Base-by-base conservation (phyloP, 352 stramenopile species). In the Lagenidium giganteum region DNA sequence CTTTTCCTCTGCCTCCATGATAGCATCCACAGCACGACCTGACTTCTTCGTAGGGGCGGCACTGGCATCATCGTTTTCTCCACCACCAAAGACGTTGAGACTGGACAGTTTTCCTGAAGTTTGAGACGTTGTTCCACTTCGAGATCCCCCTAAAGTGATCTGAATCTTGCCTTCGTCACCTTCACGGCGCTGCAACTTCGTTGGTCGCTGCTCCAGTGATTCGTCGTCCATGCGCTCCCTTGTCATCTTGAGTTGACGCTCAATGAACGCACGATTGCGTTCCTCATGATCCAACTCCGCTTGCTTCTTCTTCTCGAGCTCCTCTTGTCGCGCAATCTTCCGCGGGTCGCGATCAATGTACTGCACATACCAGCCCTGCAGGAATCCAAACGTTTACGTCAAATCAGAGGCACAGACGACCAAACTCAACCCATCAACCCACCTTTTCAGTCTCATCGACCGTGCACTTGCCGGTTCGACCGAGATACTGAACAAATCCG, bases 401-500 rank as follows among this genome's bases (percentile, higher is more conserved):
- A 18, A 14, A 30, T 44, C 16, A 48, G 39, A 32, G 31, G 12
- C 32, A 35, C 4, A 45, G 0, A 32, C 5, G 5, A 52, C 28
- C 24, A 24, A 42, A 30, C 4, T 9, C 13, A 11, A 47, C 4
- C 21, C 2, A 23, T 43, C 13, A n/a, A 56, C 44, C 12, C 12
- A 61, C 60, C 54, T 98, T 96, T 53, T 99, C 96, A 11, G 95
- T 98, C 66, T 99, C 95, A 56, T 99, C 96, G 23, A 99, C 96
- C 1, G 96, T 63, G 54, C 85, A 98, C 51, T 98, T 97, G 45
- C 96, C 95, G 22, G 77, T 97, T 53, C 97, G 97, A 2, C 96
- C 96, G 21, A 99, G 78, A 66, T 99, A 99, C 75, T 99, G 93
- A 12, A 98, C 90, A 71, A 99, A 99, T 30, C 86, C 79, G 5